A percentile compares a stretch with the other conserved stretches of the same genome.
Evolutionary conservation across 495 filamentous ascomycete species (phyloP).

Genomic region (Penicillium canescens): DNA sequence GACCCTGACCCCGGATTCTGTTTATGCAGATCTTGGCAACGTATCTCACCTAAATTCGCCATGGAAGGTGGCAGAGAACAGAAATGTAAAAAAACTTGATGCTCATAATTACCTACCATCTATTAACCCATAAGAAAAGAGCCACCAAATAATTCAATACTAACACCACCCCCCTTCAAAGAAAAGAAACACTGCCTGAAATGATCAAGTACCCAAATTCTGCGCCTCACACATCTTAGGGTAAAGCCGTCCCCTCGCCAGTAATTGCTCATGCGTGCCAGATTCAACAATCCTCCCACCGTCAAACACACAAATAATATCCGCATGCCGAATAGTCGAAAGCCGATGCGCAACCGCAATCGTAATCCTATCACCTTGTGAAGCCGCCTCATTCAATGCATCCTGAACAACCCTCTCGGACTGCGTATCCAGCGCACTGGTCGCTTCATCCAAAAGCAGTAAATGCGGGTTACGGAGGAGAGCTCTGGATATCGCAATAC

Average conservation of each 20-base stretch:
- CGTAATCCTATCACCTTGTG: slow-evolving; percentile 32
- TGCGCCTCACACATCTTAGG: slow-evolving; percentile 11
- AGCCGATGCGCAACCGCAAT: slow-evolving; percentile 56
- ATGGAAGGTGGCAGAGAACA: too few relatives aligned
- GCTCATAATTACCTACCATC: too few relatives aligned
- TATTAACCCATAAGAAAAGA: too few relatives aligned
- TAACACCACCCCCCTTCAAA: too few relatives aligned
- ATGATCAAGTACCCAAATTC: slow-evolving; percentile 3
- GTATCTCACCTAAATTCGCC: too few relatives aligned
- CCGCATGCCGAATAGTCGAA: slow-evolving; percentile 78
- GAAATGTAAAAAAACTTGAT: too few relatives aligned
- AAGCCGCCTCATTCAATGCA: slow-evolving; percentile 35
- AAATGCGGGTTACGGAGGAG: slow-evolving; percentile 45
- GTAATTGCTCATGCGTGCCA: slow-evolving; percentile 56
- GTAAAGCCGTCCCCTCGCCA: not conserved
- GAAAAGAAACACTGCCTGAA: not conserved
- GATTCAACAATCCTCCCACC: slow-evolving; percentile 74
- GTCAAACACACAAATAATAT: slow-evolving; percentile 86
- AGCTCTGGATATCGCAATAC: slow-evolving; percentile 52
- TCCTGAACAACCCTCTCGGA: slow-evolving; percentile 39
- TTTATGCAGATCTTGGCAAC: too few relatives aligned
- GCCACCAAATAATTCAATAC: too few relatives aligned
- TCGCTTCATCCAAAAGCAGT: slow-evolving; percentile 60
- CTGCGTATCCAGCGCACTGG: slow-evolving; percentile 56
- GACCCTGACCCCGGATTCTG: too few relatives aligned